Conservation (phyloP, 164 flowering plant genomes). For the Piper betle region DNA sequence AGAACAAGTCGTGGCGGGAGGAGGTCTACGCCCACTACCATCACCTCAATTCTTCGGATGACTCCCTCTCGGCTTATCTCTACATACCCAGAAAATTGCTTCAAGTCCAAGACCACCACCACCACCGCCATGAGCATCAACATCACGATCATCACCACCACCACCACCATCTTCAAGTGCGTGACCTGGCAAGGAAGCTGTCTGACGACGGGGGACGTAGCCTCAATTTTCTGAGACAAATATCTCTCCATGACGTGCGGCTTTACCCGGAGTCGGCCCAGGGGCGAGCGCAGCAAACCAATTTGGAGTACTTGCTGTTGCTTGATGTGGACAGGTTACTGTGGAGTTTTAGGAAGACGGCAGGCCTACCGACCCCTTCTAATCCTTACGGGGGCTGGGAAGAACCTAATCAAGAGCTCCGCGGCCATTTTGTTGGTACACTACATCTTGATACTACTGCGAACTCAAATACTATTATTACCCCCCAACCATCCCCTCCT, state of each 20-base stretch:
- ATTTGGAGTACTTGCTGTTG: constrained; percentile 75
- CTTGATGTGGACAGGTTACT: constrained; percentile 72
- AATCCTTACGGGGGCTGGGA: constrained; percentile 89
- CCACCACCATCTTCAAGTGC: constrained; percentile 31
- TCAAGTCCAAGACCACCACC: constrained; percentile 20
- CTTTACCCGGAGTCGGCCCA: constrained; percentile 42
- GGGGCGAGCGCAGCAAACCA: constrained; percentile 71
- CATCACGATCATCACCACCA: constrained; percentile 3
- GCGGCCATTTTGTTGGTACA: constrained; percentile 96
- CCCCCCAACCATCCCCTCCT: no score
- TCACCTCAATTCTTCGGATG: constrained; percentile 70
- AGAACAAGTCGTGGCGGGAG: constrained; percentile 47
- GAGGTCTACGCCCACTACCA: constrained; percentile 38
- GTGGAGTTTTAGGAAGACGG: constrained; percentile 84
- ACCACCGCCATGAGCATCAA: constrained; percentile 23
- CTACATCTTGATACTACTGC: no score
- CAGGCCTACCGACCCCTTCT: constrained; percentile 56
- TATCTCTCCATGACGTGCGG: constrained; percentile 67
- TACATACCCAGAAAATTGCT: constrained; percentile 44
- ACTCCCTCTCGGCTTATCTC: constrained; percentile 51
- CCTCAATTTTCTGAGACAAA: constrained; percentile 39
- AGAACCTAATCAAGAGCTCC: constrained; percentile 45
- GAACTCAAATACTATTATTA: no score
- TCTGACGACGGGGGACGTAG: constrained; percentile 10
- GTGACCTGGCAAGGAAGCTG: constrained; percentile 47